phyloP scores from a whole-genome alignment of 805 yeast genomes.

The Wickerhamiella allomyrinae region DNA sequence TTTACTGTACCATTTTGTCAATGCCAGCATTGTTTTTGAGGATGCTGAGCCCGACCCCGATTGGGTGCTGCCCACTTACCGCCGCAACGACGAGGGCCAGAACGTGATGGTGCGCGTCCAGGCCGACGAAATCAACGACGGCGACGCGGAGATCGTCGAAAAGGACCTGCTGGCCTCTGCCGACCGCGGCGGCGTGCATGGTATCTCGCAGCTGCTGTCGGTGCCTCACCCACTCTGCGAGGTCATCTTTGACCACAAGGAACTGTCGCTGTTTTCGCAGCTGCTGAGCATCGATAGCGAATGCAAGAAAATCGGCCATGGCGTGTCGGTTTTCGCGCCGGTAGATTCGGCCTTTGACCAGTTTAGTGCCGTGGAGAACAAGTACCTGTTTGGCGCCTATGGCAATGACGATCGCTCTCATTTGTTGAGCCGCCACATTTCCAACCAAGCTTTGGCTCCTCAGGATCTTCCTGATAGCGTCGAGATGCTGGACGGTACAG shows the following conservation, averaged over 20 bases:
- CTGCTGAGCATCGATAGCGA: constrained; percentile 6
- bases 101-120: constrained; percentile 10
- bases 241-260: constrained; percentile 7
- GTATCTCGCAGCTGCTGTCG: constrained; percentile 9
- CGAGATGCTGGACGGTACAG: constrained; percentile 12
- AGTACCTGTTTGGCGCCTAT: constrained; percentile 12
- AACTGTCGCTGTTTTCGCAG: constrained; percentile 9
- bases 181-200: constrained; percentile 18
- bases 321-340: constrained; percentile 14
- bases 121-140: constrained; percentile 11
- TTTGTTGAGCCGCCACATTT: background rate
- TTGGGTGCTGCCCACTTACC: constrained; percentile 7
- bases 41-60: constrained; percentile 3
- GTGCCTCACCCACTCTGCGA: constrained; percentile 13
- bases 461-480: constrained; percentile 7
- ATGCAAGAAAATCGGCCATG: background rate
- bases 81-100: constrained; percentile 10
- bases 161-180: constrained; percentile 15
- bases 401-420: constrained; percentile 12
- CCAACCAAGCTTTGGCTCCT: constrained; percentile 10
- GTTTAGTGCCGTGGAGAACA: constrained; percentile 7
- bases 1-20: constrained; percentile 24
- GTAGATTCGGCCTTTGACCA: constrained; percentile 6
- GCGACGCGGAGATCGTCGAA: constrained; percentile 13
- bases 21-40: constrained; percentile 10